Conservation (phyloP, 192 early-diverging fungal species). For the Rhizophagus clarus region DNA sequence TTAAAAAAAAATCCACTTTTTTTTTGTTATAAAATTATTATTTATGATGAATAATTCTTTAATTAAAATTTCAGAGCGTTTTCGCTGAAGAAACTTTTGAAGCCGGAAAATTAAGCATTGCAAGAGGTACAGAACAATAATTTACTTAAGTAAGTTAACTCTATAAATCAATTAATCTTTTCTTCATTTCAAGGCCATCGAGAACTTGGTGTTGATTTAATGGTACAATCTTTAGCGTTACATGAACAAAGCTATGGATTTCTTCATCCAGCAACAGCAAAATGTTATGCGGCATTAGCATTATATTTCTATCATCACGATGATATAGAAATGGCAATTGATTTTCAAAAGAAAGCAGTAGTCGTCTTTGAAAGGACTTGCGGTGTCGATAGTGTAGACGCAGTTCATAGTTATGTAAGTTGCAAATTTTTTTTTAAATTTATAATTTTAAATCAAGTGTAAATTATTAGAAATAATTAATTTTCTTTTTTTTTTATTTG, state of each 20-base stretch:
- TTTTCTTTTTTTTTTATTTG: neutral
- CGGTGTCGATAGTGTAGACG: conserved; percentile 87
- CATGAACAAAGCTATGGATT: conserved; percentile 95
- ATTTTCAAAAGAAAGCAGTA: conserved; percentile 80
- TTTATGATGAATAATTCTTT: neutral
- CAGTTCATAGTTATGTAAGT: conserved; percentile 84
- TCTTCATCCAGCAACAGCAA: conserved; percentile 87
- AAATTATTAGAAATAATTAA: neutral
- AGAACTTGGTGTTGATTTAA: conserved; percentile 77
- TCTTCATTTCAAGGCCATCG: conserved; percentile 53
- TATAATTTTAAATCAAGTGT: conserved; percentile 6
- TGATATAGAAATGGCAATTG: conserved; percentile 61
- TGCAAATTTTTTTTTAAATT: neutral
- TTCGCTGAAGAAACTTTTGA: conserved; percentile 93
- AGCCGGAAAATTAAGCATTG: conserved; percentile 75
- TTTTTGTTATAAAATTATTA: neutral
- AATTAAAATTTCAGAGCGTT: conserved; percentile 43
- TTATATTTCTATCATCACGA: conserved; percentile 77
- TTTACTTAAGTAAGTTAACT: neutral
- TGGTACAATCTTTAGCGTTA: conserved; percentile 79
- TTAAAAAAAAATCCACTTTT: neutral
- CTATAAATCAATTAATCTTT: neutral
- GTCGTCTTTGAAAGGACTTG: conserved; percentile 81
- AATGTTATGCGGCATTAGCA: conserved; percentile 81
- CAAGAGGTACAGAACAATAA: conserved; percentile 51